Percentiles rank a stretch among this genome's conserved stretches.
These are phyloP conservation scores for Suillus discolor DNA, from an alignment of 768 basidiomycete species.

Conservation along the genomic window DNA sequence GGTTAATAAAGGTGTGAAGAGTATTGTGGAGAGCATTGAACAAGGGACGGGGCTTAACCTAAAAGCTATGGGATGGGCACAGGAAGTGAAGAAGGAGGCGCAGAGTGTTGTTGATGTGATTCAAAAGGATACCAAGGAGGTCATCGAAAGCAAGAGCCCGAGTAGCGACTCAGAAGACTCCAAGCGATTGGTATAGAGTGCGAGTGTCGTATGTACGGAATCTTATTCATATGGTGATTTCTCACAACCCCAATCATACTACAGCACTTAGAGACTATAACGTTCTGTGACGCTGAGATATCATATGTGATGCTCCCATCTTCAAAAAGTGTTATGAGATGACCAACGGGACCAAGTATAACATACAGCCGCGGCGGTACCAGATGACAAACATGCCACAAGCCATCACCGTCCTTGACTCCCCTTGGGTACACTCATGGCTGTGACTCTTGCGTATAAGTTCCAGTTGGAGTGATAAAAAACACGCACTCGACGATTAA, in stretches of 20 bases:
- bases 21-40: constrained; percentile 59
- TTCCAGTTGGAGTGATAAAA: too few relatives aligned
- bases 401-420: too few relatives aligned
- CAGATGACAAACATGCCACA: too few relatives aligned
- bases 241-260: not conserved
- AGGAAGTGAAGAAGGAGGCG: constrained; percentile 23
- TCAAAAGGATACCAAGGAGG: constrained; percentile 29
- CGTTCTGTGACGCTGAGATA: not conserved
- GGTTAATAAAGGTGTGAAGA: constrained; percentile 46
- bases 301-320: not conserved
- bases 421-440: too few relatives aligned
- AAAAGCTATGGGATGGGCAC: constrained; percentile 54
- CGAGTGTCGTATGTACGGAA: not conserved
- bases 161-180: not conserved
- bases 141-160: constrained; percentile 1
- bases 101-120: constrained; percentile 26
- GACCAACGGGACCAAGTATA: not conserved
- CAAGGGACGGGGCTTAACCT: constrained; percentile 75
- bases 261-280: not conserved
- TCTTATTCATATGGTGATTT: not conserved
- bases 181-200: constrained; percentile 5
- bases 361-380: too few relatives aligned
- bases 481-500: too few relatives aligned
- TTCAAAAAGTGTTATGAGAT: not conserved
- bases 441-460: too few relatives aligned